Base-by-base conservation (phyloP, 2,329 filamentous ascomycete species). In the Hawksworthiomyces lignivorus region DNA sequence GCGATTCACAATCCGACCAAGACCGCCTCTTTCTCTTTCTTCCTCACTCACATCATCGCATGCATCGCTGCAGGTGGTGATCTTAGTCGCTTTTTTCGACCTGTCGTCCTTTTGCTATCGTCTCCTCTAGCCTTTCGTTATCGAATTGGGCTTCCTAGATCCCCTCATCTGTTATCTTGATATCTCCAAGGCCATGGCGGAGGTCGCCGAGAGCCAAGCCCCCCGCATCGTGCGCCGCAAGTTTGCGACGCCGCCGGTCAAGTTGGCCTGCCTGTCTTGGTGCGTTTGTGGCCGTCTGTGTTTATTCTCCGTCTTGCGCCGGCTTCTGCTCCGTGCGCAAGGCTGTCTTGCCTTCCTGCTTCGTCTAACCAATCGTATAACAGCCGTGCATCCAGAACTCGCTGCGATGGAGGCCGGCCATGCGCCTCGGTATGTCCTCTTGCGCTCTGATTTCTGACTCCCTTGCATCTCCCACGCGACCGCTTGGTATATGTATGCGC, bases 201-300 rank as follows among this genome's bases (percentile, higher is more conserved):
- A 48, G 22, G 34, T 38, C 18, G 35, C 33, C 14, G 41, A 43
- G 18, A 39, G 36, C 14, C 38, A 40, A 33, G n/a, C n/a, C n/a
- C 28, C 36, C 19, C 46, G 43, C 12, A 39, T 43, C 6, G 48
- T 43, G 41, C 48, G 50, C 6, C 46, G 48, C 44, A 68, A 67
- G 52, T 67, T 68, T 50, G 63, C 64, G 33, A 59, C 61, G 21
- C 69, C 69, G 36, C 69, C 69, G 2, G 68, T 72, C 21, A 73
- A 72, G 53, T 60, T 68, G 38, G 69, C 69, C 18, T 72, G 69
- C 49, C 59, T 72, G 43, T 63, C 68, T 40, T 72, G 69, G 69
- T 72, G 62, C 45, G 64, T 37, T 14, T 9, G 8, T 14, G 6
- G 20, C 26, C 20, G 27, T 9, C 27, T 26, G 15, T 20, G 10